A percentile compares a stretch with the other conserved stretches of the same genome.
Conservation (phyloP, 176 grass and related monocot genomes). For the Oryza punctata region DNA sequence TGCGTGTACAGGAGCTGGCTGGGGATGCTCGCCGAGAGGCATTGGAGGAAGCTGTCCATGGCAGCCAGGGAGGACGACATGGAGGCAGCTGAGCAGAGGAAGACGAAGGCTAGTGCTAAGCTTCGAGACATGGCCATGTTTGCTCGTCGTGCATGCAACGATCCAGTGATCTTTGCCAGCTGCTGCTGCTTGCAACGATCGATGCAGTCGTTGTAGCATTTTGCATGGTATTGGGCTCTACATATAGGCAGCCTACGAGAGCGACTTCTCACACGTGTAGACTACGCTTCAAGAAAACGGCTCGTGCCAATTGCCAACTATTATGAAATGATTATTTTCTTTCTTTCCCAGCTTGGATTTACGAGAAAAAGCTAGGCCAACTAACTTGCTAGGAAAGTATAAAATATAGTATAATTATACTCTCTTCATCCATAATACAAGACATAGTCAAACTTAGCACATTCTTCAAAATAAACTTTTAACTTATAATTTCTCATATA, state of each 20-base stretch:
- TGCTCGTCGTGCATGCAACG: not conserved
- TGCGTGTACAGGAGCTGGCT: constrained; percentile 42
- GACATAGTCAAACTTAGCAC: too few species aligned
- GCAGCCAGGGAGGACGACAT: constrained; percentile 30
- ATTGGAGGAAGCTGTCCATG: constrained; percentile 42
- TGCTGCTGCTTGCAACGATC: not conserved
- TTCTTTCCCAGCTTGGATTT: constrained; percentile 5
- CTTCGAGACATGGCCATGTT: constrained; percentile 19
- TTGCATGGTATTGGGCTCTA: not conserved
- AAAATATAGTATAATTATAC: not conserved
- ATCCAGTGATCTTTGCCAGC: not conserved
- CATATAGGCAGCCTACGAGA: constrained; percentile 4
- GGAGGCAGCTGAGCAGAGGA: not conserved
- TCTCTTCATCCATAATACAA: too few species aligned
- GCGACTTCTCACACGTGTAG: not conserved
- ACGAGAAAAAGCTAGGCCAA: not conserved
- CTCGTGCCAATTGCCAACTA: not conserved
- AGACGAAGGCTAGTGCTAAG: not conserved
- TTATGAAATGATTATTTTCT: not conserved
- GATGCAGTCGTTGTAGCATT: not conserved
- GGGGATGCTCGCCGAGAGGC: constrained; percentile 39
- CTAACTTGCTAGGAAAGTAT: not conserved
- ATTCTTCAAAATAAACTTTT: too few species aligned
- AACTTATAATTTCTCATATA: too few species aligned
- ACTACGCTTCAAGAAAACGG: not conserved